Conservation (phyloP, 768 basidiomycete genomes). For the Antrodiella citrinella region DNA sequence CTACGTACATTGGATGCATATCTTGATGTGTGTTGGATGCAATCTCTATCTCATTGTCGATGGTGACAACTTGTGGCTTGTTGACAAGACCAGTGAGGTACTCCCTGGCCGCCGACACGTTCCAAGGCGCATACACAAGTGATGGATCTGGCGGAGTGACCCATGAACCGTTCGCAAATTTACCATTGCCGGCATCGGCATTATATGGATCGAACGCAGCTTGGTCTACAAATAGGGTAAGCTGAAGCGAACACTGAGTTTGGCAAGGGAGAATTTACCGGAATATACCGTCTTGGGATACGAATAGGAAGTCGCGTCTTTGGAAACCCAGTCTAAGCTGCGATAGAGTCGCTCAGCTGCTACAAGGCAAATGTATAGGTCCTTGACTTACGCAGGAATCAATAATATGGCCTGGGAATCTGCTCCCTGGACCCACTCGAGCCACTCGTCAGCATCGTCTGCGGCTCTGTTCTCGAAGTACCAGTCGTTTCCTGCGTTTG, state of each 20-base stretch:
- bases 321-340: constrained; percentile 51
- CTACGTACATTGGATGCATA: constrained; percentile 36
- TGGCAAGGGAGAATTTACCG: constrained; percentile 22
- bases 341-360: not conserved
- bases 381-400: constrained; percentile 37
- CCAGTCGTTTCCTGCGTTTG: constrained; percentile 49
- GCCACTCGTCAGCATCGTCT: constrained; percentile 39
- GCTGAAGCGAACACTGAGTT: not conserved
- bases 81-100: constrained; percentile 40
- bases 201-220: constrained; percentile 38
- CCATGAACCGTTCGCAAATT: constrained; percentile 39
- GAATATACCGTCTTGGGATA: constrained; percentile 38
- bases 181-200: constrained; percentile 40
- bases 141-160: constrained; percentile 33
- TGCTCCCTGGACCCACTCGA: constrained; percentile 38
- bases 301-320: constrained; percentile 45
- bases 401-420: constrained; percentile 37
- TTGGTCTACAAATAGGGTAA: constrained; percentile 27
- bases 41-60: constrained; percentile 55
- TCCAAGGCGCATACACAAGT: constrained; percentile 41
- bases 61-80: constrained; percentile 39
- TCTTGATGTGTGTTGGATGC: constrained; percentile 46
- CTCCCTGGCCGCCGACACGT: constrained; percentile 31
- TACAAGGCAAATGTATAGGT: not conserved
- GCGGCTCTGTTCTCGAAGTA: constrained; percentile 45